phyloP scores from a whole-genome alignment of 495 filamentous ascomycete genomes.

The Hypomontagnella monticulosa region DNA sequence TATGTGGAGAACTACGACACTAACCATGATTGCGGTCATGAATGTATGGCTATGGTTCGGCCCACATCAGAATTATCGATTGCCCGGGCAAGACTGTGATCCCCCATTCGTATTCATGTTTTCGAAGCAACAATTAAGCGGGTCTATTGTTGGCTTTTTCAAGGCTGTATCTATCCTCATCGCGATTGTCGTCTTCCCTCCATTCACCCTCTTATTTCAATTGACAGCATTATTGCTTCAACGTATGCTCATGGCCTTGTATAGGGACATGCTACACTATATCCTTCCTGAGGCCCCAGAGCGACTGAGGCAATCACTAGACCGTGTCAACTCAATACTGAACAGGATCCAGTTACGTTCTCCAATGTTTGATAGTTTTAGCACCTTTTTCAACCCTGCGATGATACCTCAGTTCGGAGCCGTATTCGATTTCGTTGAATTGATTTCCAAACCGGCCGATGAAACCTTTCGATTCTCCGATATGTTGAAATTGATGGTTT shows the following conservation, averaged over 20 bases:
- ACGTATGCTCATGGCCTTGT: constrained; percentile 1
- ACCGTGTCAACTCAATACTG: constrained; percentile 12
- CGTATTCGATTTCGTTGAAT: not conserved
- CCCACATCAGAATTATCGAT: constrained; percentile 12
- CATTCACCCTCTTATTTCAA: constrained; percentile 8
- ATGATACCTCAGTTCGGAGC: not conserved
- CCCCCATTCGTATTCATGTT: constrained; percentile 28
- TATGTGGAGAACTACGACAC: constrained; percentile 15
- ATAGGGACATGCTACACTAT: constrained; percentile 7
- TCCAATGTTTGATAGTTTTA: not conserved
- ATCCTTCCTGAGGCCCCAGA: not conserved
- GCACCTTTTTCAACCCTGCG: not conserved
- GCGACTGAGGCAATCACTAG: not conserved
- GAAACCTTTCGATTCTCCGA: constrained; percentile 15
- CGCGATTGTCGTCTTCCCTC: constrained; percentile 8
- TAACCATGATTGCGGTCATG: constrained; percentile 9
- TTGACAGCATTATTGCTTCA: not conserved
- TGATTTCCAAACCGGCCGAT: constrained; percentile 5
- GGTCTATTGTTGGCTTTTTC: constrained; percentile 15
- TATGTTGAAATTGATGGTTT: constrained; percentile 9
- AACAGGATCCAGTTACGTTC: not conserved
- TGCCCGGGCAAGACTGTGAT: constrained; percentile 12
- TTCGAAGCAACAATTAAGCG: constrained; percentile 18
- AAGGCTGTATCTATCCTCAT: constrained; percentile 20
- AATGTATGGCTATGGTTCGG: constrained; percentile 31